Conservation (phyloP, 495 filamentous ascomycete genomes). For the Xylaria sp. region DNA sequence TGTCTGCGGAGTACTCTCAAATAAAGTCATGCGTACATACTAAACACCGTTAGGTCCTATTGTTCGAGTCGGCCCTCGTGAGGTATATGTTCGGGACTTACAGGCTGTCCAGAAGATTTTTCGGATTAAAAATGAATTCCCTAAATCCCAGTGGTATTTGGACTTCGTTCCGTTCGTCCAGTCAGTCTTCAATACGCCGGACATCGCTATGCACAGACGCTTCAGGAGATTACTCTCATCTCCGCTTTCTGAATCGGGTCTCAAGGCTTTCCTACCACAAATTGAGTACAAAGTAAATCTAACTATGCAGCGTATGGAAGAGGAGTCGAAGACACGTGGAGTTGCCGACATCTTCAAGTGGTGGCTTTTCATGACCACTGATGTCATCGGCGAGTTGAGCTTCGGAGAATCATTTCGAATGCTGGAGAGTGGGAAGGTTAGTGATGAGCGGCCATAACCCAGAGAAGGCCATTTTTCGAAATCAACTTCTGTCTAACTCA, state of each 20-base stretch:
- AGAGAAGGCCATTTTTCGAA: background rate
- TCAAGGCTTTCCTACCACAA: constrained; percentile 47
- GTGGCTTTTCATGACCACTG: constrained; percentile 63
- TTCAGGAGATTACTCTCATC: constrained; percentile 50
- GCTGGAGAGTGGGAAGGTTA: constrained; percentile 57
- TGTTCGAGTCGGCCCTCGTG: constrained; percentile 65
- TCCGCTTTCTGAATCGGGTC: constrained; percentile 56
- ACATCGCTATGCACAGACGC: constrained; percentile 45
- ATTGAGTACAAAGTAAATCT: constrained; percentile 51
- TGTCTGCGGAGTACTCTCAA: background rate
- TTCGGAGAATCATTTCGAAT: constrained; percentile 64
- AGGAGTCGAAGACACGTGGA: constrained; percentile 41
- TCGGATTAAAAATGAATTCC: constrained; percentile 31
- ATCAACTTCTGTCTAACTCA: background rate
- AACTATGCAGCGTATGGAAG: constrained; percentile 46
- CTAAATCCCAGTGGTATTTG: constrained; percentile 34
- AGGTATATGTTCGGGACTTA: constrained; percentile 52
- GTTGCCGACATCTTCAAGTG: constrained; percentile 60
- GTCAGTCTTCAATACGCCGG: constrained; percentile 45
- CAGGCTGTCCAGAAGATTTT: constrained; percentile 30
- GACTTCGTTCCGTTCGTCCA: constrained; percentile 28
- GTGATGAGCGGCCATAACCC: constrained; percentile 34
- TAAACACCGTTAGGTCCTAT: constrained; percentile 41
- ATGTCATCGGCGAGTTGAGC: constrained; percentile 59
- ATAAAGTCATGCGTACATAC: background rate